A percentile compares a stretch with the other conserved stretches of the same genome.
Conservation (phyloP, 2,329 filamentous ascomycete genomes). For the Hymenoscyphus fructigenus region DNA sequence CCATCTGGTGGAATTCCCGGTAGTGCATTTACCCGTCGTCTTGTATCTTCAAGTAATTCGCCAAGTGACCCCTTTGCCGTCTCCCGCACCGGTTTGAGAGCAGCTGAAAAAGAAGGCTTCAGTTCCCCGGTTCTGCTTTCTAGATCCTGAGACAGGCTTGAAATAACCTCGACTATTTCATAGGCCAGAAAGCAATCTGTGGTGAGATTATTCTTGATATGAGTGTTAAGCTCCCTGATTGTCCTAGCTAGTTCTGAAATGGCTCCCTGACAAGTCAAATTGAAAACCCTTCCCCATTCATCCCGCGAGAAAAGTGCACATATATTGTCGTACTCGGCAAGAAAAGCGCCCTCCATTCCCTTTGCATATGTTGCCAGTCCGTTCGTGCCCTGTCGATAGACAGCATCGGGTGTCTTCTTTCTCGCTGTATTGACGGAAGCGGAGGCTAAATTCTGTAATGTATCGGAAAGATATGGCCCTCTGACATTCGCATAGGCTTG, state of each 20-base stretch:
- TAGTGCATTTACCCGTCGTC: constrained; percentile 64
- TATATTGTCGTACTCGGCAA: constrained; percentile 88
- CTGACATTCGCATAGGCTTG: constrained; percentile 84
- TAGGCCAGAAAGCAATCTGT: constrained; percentile 96
- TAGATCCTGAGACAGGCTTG: constrained; percentile 73
- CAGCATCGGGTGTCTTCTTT: constrained; percentile 73
- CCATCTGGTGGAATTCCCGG: constrained; percentile 75
- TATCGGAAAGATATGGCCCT: constrained; percentile 80
- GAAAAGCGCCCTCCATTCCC: constrained; percentile 82
- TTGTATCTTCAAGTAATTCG: constrained; percentile 81
- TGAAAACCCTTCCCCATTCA: constrained; percentile 79
- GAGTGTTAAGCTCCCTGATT: constrained; percentile 81
- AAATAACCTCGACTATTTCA: constrained; percentile 90
- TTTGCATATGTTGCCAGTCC: constrained; percentile 87
- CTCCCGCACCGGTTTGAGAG: constrained; percentile 84
- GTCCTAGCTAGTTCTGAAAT: constrained; percentile 83
- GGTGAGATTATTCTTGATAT: constrained; percentile 80
- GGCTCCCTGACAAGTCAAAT: constrained; percentile 73
- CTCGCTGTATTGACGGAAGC: constrained; percentile 83
- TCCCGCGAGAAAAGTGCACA: constrained; percentile 82
- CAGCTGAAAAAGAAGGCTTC: constrained; percentile 78
- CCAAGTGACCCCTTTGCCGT: constrained; percentile 85
- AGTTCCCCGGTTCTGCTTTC: constrained; percentile 83
- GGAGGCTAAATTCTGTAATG: constrained; percentile 80
- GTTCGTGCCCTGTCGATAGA: constrained; percentile 86